Evolutionary conservation across 2,329 filamentous ascomycete genomes (phyloP), one percentile per base, ranked within the genome.

Genomic region (Neurospora crassa): DNA sequence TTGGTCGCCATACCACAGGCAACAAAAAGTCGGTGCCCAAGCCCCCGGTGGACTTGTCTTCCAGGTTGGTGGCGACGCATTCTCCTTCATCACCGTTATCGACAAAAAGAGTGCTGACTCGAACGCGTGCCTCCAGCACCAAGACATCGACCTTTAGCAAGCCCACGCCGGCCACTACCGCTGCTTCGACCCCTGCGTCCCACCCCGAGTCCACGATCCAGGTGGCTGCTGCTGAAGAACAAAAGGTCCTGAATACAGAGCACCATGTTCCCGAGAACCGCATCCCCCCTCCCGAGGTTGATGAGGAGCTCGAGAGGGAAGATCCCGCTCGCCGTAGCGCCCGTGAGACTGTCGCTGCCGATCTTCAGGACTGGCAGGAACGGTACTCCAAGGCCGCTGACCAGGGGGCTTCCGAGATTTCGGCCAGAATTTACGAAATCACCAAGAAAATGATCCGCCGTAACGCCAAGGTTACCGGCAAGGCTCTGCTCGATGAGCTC

Each of bases 351-450:
- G 92, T 98, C 59, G 86, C 89, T 1, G 87, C 91, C 67, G 96
- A 99, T 79, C 86, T 99, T 16, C 87, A 88, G 75, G 86, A 87
- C 71, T 99, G 96, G 95, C 92, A 97, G 80, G 88, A 89, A 73
- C 96, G 97, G 78, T 97, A 97, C 79, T 87, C 92, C 40, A 89
- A 90, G 72, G 94, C 94, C 11, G 93, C 93, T 8, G 92, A 96
- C 72, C 94, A 96, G 78, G 94, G 94, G 5, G 87, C 87, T 4
- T 78, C 79, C 24, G 87, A 96, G 73, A 93, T 98, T 73, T 91
- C 95, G 42, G 85, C 89, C 4, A 87, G 89, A 43, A 82, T 91
- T 20, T 83, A 86, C 43, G 90, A 92, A 71, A 87, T 89, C 45
- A 79, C 83, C 16, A 80, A 82, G 71, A 82, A 82, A 59, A 84